Conservation (phyloP, 2,329 filamentous ascomycete genomes). For the Thelonectria blattea region DNA sequence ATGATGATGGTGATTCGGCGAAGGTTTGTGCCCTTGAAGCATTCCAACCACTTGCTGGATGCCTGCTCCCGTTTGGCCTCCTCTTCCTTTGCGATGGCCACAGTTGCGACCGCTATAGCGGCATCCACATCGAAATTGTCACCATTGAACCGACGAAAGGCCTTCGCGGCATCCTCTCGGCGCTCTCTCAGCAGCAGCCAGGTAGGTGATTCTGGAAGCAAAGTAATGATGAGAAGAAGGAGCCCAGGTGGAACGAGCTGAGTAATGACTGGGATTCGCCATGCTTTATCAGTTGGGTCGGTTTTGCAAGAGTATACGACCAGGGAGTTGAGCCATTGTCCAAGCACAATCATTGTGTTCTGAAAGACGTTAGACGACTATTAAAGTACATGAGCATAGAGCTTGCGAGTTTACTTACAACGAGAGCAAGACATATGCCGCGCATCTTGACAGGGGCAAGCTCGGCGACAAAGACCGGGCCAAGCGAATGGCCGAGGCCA, state of each 20-base stretch:
- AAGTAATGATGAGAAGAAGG: constrained; percentile 20
- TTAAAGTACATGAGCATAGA: neutral
- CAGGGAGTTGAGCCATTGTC: constrained; percentile 37
- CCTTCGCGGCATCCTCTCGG: constrained; percentile 22
- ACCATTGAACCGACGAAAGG: constrained; percentile 35
- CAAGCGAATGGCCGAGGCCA: constrained; percentile 40
- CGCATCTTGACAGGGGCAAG: constrained; percentile 41
- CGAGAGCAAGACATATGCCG: constrained; percentile 37
- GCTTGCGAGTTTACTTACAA: constrained; percentile 21
- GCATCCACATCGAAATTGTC: constrained; percentile 34
- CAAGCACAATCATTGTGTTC: constrained; percentile 44
- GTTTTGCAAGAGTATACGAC: constrained; percentile 32
- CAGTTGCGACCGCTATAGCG: constrained; percentile 23
- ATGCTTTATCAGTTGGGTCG: constrained; percentile 34
- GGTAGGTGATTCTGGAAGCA: constrained; percentile 24
- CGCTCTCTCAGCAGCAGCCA: constrained; percentile 25
- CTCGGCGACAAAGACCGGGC: constrained; percentile 42
- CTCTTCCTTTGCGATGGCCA: constrained; percentile 34
- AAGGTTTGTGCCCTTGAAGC: constrained; percentile 38
- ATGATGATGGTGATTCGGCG: constrained; percentile 40
- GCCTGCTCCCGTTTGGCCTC: constrained; percentile 32
- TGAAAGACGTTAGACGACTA: neutral
- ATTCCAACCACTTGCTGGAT: constrained; percentile 35
- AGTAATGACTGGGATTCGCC: constrained; percentile 40
- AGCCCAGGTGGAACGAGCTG: constrained; percentile 39